Base-by-base conservation (phyloP, 371 early-diverging fungal species). In the Apophysomyces sp. region DNA sequence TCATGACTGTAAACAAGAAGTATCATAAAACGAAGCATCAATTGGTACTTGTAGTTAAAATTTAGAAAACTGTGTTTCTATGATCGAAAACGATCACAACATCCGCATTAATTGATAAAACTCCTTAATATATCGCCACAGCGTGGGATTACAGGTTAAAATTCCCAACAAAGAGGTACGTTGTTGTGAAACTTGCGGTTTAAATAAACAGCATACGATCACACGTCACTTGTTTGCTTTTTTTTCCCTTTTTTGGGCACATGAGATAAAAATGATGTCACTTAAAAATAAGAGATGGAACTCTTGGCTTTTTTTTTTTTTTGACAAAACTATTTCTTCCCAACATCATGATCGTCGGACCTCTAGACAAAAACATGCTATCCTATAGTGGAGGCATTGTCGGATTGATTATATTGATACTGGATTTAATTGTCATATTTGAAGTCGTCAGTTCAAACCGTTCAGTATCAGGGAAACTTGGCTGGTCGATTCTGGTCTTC, bases 381-480 rank as follows among this genome's bases (percentile, higher is more conserved):
- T 67, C 68, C 13, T 77, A 77, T 55, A 67, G 70, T 44, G 80
- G 80, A 34, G 80, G 80, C 7, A 31, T 83, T 37, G 59, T 85
- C 15, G 75, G 82, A 15, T 69, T 85, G 6, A 73, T 86, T 63
- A 63, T 86, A 59, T 69, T 86, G 40, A 81, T 86, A 58, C 72
- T 86, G 53, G 83, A 86, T 62, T 65, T 86, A 34, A 83, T 84
- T 62, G 82, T 79, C 55, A 78, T 86, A 65, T 84, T 84, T 61
- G 86, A 86, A 69, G 76, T 86, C 29, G 68, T 84, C 68, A 84
- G 82, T 68, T 86, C 86, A 0, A 83, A 72, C 58, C 80, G 86
- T 36, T 65, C 68, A 27, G 63, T 80, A 21, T 60, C 69, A 41
- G 72, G 76, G 60, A 86, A 86, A 68, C 60, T 86, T 4, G 80